These are phyloP conservation scores for Trebouxia sp. DNA, from an alignment of 139 green algal genomes.

Conservation along the genomic window DNA sequence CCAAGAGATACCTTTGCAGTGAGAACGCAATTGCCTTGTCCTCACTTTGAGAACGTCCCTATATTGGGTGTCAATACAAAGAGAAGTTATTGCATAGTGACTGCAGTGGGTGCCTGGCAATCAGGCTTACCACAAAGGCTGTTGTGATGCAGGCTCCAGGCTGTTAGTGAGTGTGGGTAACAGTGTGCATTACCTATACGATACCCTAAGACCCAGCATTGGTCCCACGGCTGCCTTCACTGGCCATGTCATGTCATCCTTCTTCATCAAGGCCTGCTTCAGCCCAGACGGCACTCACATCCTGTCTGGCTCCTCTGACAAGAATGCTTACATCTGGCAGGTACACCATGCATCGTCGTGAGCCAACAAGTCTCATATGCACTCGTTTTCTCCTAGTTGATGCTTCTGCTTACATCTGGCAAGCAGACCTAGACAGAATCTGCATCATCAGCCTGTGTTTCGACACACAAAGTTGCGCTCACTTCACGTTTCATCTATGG, in stretches of 20 bases:
- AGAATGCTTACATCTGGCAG: conserved; percentile 67
- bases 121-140: too few relatives aligned
- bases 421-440: background rate
- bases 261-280: conserved; percentile 76
- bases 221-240: conserved; percentile 42
- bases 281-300: conserved; percentile 65
- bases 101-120: too few relatives aligned
- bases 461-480: background rate
- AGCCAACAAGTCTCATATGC: background rate
- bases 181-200: conserved; percentile 53
- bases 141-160: conserved; percentile 37
- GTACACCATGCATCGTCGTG: conserved; percentile 34
- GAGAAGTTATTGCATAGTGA: too few relatives aligned
- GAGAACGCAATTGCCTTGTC: too few relatives aligned
- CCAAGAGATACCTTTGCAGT: too few relatives aligned
- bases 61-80: too few relatives aligned
- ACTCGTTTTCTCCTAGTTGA: background rate
- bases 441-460: background rate
- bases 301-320: conserved; percentile 64
- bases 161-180: conserved; percentile 52
- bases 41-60: too few relatives aligned
- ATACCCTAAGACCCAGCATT: conserved; percentile 38
- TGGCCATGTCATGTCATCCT: conserved; percentile 61
- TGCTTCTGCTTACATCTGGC: background rate
- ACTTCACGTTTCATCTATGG: too few relatives aligned